phyloP scores from a whole-genome alignment of 2,329 filamentous ascomycete species.

The Sporothrix pseudoabietina region DNA sequence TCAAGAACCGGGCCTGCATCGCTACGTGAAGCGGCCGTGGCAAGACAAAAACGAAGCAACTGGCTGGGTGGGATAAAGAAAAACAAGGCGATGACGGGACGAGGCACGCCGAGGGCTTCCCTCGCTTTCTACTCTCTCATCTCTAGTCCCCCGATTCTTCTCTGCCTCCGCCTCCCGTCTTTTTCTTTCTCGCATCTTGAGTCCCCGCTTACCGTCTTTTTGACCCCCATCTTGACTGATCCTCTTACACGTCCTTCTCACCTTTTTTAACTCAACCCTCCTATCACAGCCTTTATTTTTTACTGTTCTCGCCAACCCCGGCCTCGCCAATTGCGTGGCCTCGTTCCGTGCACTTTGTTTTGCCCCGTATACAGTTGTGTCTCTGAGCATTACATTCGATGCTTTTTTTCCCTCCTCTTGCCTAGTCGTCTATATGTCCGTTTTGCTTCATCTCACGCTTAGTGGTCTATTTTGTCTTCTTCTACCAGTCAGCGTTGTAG shows the following conservation, averaged over 20 bases:
- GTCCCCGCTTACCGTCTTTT: neutral
- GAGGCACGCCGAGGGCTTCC: neutral
- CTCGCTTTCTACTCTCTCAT: neutral
- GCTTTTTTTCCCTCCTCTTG: neutral
- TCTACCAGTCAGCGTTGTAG: neutral
- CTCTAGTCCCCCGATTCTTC: neutral
- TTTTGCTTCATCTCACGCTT: neutral
- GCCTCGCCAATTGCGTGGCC: slow-evolving; percentile 25
- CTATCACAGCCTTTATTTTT: neutral
- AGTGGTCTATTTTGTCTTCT: neutral
- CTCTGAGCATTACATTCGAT: neutral
- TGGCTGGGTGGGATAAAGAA: neutral
- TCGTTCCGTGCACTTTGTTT: slow-evolving; percentile 16
- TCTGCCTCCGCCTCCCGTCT: neutral
- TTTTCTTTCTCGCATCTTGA: neutral
- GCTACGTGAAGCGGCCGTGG: slow-evolving; percentile 25
- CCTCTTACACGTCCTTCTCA: neutral
- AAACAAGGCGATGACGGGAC: neutral
- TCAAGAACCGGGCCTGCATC: neutral
- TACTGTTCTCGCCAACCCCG: slow-evolving; percentile 14
- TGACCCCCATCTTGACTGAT: neutral
- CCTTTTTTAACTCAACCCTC: neutral
- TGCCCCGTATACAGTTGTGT: slow-evolving; percentile 20
- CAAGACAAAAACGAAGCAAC: slow-evolving; percentile 16
- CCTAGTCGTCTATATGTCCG: neutral